Base-by-base conservation (phyloP, 139 green algal species). In the Chlorella sp. region DNA sequence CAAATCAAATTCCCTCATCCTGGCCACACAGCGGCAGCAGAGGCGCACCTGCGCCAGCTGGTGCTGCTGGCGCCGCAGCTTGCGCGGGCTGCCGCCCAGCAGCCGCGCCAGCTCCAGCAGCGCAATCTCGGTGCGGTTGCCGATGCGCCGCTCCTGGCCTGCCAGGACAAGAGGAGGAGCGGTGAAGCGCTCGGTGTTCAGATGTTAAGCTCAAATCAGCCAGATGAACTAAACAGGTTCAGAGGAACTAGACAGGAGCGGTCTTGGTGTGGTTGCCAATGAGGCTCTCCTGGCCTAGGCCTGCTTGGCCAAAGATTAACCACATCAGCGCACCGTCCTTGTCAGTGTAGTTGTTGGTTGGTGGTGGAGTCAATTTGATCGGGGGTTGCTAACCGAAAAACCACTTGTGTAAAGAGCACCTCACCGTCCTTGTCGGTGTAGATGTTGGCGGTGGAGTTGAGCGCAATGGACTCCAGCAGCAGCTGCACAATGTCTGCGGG, bases 101-200 rank as follows among this genome's bases (percentile, higher is more conserved):
- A 80, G 65, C 17, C 60, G 34, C 16, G 86, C 88, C 78, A 98
- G 90, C 87, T 94, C 88, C 83, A 98, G 89, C 76, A 98, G 86
- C 7, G 93, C 95, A 32, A 92, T 92, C 88, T 98, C 95, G 26
- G 95, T 98, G 32, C 92, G 88, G 85, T 94, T 97, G 85, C 95
- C 95, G 64, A 87, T 88, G 44, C 79, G 60, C 57, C 88, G 82
- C 73, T 88, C 55, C 7, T 63, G 64, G 47, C 72, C 88, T 85
- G 69, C n/a, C 74, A 36, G n/a, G 25, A 71, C 11, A 28, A 41
- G 28, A 73, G 13, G 2, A n/a, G n/a, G n/a, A n/a, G n/a, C n/a
- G n/a, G n/a, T n/a, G n/a, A n/a, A n/a, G n/a, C n/a, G n/a, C n/a
- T n/a, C n/a, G n/a, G n/a, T n/a, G n/a, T n/a, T n/a, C n/a, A n/a